Conservation (phyloP, 2,329 filamentous ascomycete genomes). For the Fusarium albidum region DNA sequence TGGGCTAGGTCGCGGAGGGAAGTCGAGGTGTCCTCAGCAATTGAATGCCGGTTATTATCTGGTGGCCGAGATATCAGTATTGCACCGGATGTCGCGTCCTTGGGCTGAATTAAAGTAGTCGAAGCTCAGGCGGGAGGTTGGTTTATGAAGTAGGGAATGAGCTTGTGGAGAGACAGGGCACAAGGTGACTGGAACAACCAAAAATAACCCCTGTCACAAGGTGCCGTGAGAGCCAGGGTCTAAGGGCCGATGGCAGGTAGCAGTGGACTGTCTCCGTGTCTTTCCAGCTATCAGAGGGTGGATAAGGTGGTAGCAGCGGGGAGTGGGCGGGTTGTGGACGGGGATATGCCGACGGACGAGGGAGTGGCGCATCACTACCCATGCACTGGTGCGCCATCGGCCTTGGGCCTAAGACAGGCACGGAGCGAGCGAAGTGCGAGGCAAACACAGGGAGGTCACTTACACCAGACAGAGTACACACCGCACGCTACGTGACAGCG, state of each 20-base stretch:
- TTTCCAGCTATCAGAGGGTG: constrained; percentile 10
- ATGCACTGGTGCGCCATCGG: too few relatives aligned
- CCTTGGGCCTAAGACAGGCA: too few relatives aligned
- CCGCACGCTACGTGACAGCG: constrained; percentile 30
- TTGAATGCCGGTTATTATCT: neutral
- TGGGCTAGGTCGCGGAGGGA: neutral
- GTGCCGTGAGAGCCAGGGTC: constrained; percentile 15
- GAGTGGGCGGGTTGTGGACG: constrained; percentile 14
- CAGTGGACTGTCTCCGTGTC: neutral
- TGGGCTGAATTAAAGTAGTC: constrained; percentile 30
- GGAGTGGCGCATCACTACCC: too few relatives aligned
- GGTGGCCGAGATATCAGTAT: constrained; percentile 1
- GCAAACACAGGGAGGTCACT: constrained; percentile 4
- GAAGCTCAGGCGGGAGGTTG: neutral
- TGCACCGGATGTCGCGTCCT: neutral
- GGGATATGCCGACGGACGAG: constrained; percentile 9
- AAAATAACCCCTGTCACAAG: constrained; percentile 33
- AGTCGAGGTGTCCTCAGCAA: neutral
- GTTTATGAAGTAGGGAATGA: constrained; percentile 1
- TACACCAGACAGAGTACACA: neutral
- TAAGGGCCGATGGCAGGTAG: constrained; percentile 30
- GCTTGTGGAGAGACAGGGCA: constrained; percentile 24
- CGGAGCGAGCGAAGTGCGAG: neutral
- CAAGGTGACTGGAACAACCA: constrained; percentile 24
- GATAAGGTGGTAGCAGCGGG: constrained; percentile 20